A percentile compares a stretch with the other conserved stretches of the same genome.
Conservation (phyloP, 495 filamentous ascomycete genomes). For the Clohesyomyces aquaticus region DNA sequence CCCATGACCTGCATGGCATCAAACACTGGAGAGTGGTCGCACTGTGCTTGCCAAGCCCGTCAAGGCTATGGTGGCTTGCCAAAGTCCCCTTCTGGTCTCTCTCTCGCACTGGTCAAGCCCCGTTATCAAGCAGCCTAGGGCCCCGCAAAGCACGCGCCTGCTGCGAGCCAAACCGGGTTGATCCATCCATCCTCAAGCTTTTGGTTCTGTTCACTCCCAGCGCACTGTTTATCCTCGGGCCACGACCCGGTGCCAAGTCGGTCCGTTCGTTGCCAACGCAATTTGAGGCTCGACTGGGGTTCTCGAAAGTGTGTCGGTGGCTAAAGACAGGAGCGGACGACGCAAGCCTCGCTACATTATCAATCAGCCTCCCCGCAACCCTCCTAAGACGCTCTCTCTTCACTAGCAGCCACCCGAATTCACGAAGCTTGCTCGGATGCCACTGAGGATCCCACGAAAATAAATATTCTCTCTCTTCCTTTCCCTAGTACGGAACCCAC, state of each 20-base stretch:
- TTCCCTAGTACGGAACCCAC: neutral
- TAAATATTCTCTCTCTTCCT: neutral
- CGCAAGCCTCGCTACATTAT: neutral
- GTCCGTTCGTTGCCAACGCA: neutral
- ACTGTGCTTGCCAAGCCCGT: conserved; percentile 1
- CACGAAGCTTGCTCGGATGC: neutral
- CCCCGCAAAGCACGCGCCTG: neutral
- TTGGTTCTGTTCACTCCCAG: neutral
- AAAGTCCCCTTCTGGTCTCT: conserved; percentile 16
- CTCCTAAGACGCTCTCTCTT: neutral
- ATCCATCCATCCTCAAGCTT: neutral
- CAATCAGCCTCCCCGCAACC: neutral
- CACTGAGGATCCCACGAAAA: neutral
- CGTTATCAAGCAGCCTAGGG: neutral
- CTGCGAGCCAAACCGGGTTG: neutral
- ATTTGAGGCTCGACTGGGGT: neutral
- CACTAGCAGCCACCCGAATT: neutral
- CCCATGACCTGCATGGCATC: conserved; percentile 2
- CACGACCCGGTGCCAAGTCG: neutral
- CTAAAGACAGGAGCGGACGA: neutral
- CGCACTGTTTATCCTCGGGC: neutral
- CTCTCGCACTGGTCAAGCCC: conserved; percentile 18
- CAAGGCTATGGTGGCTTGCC: conserved; percentile 14
- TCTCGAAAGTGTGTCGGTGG: neutral
- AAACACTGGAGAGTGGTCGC: neutral